These are phyloP conservation scores for Penicillium sp. DNA, from an alignment of 2,329 filamentous ascomycete genomes.

Conservation along the genomic window DNA sequence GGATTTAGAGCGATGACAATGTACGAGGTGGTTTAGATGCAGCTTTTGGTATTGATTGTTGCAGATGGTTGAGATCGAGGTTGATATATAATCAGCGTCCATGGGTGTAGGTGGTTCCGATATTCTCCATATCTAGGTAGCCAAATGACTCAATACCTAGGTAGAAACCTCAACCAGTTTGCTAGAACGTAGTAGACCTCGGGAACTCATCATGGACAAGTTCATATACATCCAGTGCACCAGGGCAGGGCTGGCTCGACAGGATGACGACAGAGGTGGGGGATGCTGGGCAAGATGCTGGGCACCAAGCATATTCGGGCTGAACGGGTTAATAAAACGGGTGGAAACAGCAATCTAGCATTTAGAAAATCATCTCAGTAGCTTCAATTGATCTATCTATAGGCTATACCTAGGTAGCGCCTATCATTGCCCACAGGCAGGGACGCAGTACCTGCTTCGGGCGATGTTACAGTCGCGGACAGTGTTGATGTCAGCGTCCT, in stretches of 20 bases:
- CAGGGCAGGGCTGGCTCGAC: background rate
- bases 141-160: background rate
- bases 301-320: background rate
- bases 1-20: no score
- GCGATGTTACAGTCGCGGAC: slow-evolving; percentile 20
- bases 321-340: background rate
- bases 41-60: no score
- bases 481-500: slow-evolving; percentile 26
- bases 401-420: background rate
- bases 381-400: background rate
- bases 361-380: background rate
- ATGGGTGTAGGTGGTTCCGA: background rate
- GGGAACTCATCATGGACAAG: background rate
- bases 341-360: background rate
- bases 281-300: background rate
- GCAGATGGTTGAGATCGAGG: no score
- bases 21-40: no score
- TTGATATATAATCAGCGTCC: background rate
- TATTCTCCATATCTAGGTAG: background rate
- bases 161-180: background rate
- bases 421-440: background rate
- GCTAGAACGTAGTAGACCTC: no score
- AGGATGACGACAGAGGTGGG: slow-evolving; percentile 17
- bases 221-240: background rate
- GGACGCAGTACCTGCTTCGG: slow-evolving; percentile 10